Evolutionary conservation across 2,329 filamentous ascomycete genomes (phyloP).

Genomic region (Aureobasidium sp.): DNA sequence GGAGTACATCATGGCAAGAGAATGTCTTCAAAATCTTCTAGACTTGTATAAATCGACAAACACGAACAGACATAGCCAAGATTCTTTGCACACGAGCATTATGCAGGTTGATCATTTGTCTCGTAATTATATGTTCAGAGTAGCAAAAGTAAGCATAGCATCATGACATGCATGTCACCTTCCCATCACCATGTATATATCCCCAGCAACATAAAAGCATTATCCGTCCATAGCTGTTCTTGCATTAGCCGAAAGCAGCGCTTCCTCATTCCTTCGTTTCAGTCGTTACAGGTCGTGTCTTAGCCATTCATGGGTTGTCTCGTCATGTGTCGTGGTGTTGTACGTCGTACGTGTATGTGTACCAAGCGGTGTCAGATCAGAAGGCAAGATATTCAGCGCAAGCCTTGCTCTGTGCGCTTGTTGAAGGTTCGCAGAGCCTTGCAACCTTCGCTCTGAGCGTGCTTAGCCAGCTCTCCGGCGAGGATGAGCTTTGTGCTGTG

Average conservation of each 20-base stretch:
- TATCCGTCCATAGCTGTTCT: background rate
- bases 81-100: background rate
- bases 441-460: background rate
- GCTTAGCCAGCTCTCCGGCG: background rate
- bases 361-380: background rate
- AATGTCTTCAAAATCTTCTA: too few relatives aligned
- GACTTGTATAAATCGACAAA: too few relatives aligned
- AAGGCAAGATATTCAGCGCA: background rate
- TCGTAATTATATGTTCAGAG: background rate
- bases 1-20: background rate
- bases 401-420: background rate
- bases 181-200: background rate
- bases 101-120: background rate
- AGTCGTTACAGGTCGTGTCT: background rate
- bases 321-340: background rate
- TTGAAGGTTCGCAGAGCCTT: background rate
- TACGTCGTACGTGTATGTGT: too few relatives aligned
- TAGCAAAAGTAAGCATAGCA: background rate
- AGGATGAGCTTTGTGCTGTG: slow-evolving; percentile 1
- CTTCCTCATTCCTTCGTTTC: background rate
- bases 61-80: background rate
- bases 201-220: background rate
- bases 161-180: background rate
- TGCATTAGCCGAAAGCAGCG: background rate
- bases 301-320: background rate